Conservation (phyloP, 2,329 filamentous ascomycete genomes). For the Alternaria conjuncta region DNA sequence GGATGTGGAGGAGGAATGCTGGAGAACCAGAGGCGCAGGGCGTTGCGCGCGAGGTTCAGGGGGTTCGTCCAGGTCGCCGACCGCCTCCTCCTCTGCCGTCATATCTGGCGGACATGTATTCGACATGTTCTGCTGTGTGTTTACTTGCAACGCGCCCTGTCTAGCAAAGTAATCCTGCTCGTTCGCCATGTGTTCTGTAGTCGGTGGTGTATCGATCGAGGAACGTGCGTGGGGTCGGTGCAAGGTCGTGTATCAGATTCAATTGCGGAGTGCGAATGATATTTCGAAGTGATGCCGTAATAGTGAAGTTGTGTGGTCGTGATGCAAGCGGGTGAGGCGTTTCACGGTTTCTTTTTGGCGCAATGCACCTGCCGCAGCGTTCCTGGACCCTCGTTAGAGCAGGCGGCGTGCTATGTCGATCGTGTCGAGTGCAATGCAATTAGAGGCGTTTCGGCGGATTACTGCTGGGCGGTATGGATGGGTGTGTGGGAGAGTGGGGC, state of each 20-base stretch:
- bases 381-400: slow-evolving; percentile 4
- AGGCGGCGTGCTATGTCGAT: slow-evolving; percentile 10
- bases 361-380: neutral
- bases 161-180: slow-evolving; percentile 37
- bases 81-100: slow-evolving; percentile 65
- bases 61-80: slow-evolving; percentile 84
- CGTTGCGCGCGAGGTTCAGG: slow-evolving; percentile 70
- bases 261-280: neutral
- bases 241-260: neutral
- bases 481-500: slow-evolving; percentile 30
- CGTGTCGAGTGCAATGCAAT: slow-evolving; percentile 6
- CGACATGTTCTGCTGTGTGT: slow-evolving; percentile 30
- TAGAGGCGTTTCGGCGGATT: slow-evolving; percentile 9
- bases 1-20: slow-evolving; percentile 45
- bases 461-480: slow-evolving; percentile 18
- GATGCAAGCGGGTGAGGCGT: neutral
- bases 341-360: neutral
- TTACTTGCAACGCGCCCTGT: slow-evolving; percentile 41
- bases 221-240: neutral
- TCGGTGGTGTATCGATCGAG: neutral
- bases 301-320: neutral
- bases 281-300: neutral
- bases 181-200: slow-evolving; percentile 38
- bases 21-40: slow-evolving; percentile 49
- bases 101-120: slow-evolving; percentile 31